phyloP scores from a whole-genome alignment of 495 filamentous ascomycete genomes.

The Annulohypoxylon nitens region DNA sequence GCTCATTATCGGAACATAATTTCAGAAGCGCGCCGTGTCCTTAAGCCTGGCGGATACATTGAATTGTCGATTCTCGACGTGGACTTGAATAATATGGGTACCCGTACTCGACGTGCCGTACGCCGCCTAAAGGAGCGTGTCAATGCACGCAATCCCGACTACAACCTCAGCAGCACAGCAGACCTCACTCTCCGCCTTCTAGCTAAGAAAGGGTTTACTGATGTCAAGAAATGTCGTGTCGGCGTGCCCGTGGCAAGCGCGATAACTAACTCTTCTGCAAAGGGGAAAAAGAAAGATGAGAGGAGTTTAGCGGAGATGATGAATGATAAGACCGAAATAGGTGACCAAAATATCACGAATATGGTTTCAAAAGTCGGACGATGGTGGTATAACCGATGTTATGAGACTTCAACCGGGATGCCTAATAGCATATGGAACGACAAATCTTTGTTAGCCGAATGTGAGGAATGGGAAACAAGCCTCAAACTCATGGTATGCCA shows the following conservation, averaged over 20 bases:
- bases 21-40: constrained; percentile 89
- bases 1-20: constrained; percentile 81
- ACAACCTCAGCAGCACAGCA: constrained; percentile 78
- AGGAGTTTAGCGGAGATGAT: constrained; percentile 78
- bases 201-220: constrained; percentile 82
- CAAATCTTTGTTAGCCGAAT: constrained; percentile 80
- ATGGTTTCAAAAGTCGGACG: constrained; percentile 92
- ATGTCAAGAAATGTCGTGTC: constrained; percentile 87
- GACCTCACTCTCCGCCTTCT: constrained; percentile 84
- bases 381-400: constrained; percentile 97
- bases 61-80: constrained; percentile 88
- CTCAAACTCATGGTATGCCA: constrained; percentile 93
- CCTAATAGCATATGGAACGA: constrained; percentile 84
- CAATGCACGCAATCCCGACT: constrained; percentile 66
- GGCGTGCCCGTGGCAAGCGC: constrained; percentile 88
- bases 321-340: constrained; percentile 70
- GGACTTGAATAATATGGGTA: constrained; percentile 89
- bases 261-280: constrained; percentile 57
- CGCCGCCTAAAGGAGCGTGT: constrained; percentile 82
- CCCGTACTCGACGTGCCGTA: constrained; percentile 78
- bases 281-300: constrained; percentile 62
- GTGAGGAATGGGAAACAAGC: constrained; percentile 84
- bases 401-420: constrained; percentile 74
- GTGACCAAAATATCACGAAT: constrained; percentile 85
- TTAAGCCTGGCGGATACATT: constrained; percentile 90